These are phyloP conservation scores for Euphrasia arctica DNA, from an alignment of 305 asterid species.

Conservation along the genomic window DNA sequence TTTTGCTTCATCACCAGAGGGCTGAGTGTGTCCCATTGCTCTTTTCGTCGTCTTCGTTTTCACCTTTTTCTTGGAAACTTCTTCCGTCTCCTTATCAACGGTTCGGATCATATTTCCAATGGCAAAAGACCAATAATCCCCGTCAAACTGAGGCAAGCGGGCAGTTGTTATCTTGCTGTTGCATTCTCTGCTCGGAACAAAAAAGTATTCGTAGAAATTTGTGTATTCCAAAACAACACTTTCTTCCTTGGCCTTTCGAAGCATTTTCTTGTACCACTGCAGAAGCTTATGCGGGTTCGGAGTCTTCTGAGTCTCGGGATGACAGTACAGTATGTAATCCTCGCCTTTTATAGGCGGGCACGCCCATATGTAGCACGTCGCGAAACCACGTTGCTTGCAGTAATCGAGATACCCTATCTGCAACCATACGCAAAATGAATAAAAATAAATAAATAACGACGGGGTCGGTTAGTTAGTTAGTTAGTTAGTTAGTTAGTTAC, in stretches of 20 bases:
- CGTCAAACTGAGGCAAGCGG: constrained; percentile 72
- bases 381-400: constrained; percentile 71
- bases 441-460: constrained; percentile 8
- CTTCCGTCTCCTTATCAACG: constrained; percentile 38
- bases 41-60: constrained; percentile 46
- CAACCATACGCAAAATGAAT: constrained; percentile 16
- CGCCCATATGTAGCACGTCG: constrained; percentile 76
- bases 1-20: constrained; percentile 41
- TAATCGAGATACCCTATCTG: constrained; percentile 85
- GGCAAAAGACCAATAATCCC: constrained; percentile 67
- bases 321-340: constrained; percentile 75
- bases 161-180: constrained; percentile 61
- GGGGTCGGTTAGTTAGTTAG: background rate
- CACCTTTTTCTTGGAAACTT: constrained; percentile 31
- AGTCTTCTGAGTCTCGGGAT: constrained; percentile 70
- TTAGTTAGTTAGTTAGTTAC: constrained; percentile 32
- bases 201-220: constrained; percentile 57
- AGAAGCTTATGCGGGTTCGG: constrained; percentile 60
- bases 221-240: constrained; percentile 51
- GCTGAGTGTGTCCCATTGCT: constrained; percentile 53
- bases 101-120: constrained; percentile 41
- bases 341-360: constrained; percentile 77
- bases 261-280: constrained; percentile 69
- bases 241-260: constrained; percentile 55
- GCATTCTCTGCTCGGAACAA: constrained; percentile 45